Evolutionary conservation across 2,329 filamentous ascomycete species (phyloP), one percentile per base, ranked within the genome.

Genomic region (Ascocoryne sarcoides): DNA sequence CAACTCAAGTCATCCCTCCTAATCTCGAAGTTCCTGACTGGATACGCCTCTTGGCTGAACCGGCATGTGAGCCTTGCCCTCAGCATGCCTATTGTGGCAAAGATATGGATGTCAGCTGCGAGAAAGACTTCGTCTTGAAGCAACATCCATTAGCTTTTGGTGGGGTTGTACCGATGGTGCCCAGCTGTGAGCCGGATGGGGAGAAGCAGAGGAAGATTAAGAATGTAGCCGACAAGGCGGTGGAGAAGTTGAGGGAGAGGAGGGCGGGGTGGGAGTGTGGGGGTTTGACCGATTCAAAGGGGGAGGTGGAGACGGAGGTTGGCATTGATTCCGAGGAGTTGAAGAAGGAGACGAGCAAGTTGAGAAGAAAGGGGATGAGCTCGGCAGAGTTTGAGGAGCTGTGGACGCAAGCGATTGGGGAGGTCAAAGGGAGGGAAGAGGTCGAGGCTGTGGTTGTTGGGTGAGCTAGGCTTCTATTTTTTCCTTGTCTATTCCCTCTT

Each of bases 121-220:
- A 95, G 52, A 72, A 75, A 38, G 92, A 90, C 58, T 98, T 94
- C 56, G 74, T 98, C 34, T 70, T 92, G 28, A 83, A 84, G 55
- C 76, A 79, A 1, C 90, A 96, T 59, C 89, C 90, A 1, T 69
- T 96, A 16, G 82, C 88, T 0, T 60, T 95, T 0, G 79, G 81
- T 36, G 89, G 92, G 0, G 58, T 93, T 3, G 57, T 96, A 4
- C 92, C 92, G 5, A 66, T 98, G 7, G 79, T 89, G 4, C 90
- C 93, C 1, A 89, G 86, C 4, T 98, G 92, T 62, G 90, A 95
- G 63, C 84, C 92, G 0, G 93, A 98, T 61, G 88, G 88, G 45
- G 87, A 93, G 56, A 95, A 95, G 62, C 86, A 83, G 5, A 79
- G 86, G 29, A 82, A 84, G 14, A 83, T 96, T 36, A 86, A 90